These are phyloP conservation scores for Torulaspora franciscae DNA, from an alignment of 805 yeast species.

Conservation along the genomic window DNA sequence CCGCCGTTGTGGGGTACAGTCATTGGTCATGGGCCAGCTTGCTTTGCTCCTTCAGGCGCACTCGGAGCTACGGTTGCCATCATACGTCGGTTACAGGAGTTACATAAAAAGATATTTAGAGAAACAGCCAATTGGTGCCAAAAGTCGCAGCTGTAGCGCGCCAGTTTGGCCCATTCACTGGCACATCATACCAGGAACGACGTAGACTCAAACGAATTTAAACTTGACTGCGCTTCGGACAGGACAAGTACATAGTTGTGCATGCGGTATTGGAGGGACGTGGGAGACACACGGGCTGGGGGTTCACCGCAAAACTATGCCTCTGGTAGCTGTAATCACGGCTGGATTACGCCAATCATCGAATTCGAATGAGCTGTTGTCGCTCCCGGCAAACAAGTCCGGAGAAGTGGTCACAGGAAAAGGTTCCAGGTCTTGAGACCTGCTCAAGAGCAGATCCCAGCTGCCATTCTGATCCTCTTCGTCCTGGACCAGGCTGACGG, in stretches of 20 bases:
- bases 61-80: slow-evolving; percentile 6
- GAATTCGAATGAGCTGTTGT: slow-evolving; percentile 35
- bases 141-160: slow-evolving; percentile 14
- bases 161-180: slow-evolving; percentile 3
- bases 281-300: not conserved
- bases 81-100: slow-evolving; percentile 8
- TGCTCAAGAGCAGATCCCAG: slow-evolving; percentile 15
- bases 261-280: slow-evolving; percentile 6
- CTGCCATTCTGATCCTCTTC: slow-evolving; percentile 10
- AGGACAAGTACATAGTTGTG: slow-evolving; percentile 13
- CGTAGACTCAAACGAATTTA: slow-evolving; percentile 26
- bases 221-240: slow-evolving; percentile 37
- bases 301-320: slow-evolving; percentile 2
- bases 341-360: slow-evolving; percentile 46
- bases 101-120: slow-evolving; percentile 1
- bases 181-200: slow-evolving; percentile 16
- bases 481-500: slow-evolving; percentile 13
- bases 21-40: no score
- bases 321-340: slow-evolving; percentile 35
- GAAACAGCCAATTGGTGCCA: slow-evolving; percentile 1
- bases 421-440: slow-evolving; percentile 6
- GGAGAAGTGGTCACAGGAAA: slow-evolving; percentile 5
- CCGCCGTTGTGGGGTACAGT: not conserved
- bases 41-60: no score
- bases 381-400: slow-evolving; percentile 11